phyloP scores from a whole-genome alignment of 2,329 filamentous ascomycete species.

The Cordyceps cateniannulata region DNA sequence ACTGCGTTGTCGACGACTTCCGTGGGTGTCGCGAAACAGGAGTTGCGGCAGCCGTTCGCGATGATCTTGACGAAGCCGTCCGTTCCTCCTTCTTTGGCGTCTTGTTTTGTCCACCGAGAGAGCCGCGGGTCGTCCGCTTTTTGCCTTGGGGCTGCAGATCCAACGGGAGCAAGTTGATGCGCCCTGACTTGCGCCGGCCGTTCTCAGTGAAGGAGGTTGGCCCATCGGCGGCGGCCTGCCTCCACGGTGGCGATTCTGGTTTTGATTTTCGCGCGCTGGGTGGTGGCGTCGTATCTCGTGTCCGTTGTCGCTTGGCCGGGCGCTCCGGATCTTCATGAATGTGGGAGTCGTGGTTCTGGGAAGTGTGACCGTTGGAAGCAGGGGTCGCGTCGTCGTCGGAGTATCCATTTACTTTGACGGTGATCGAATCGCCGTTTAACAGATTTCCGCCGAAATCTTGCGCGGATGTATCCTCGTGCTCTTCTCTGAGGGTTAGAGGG shows the following conservation, averaged over 20 bases:
- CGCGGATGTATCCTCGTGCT: slow-evolving; percentile 13
- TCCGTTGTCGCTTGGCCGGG: slow-evolving; percentile 60
- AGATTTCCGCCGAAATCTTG: not conserved
- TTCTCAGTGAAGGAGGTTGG: slow-evolving; percentile 77
- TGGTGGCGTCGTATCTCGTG: slow-evolving; percentile 40
- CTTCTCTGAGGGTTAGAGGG: slow-evolving; percentile 20
- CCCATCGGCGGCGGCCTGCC: slow-evolving; percentile 74
- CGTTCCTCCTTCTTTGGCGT: slow-evolving; percentile 23
- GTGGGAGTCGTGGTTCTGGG: not conserved
- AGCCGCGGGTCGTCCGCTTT: slow-evolving; percentile 46
- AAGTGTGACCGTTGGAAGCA: slow-evolving; percentile 17
- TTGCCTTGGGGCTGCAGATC: slow-evolving; percentile 44
- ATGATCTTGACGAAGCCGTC: slow-evolving; percentile 1
- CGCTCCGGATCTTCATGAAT: slow-evolving; percentile 35
- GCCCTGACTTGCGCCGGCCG: slow-evolving; percentile 62
- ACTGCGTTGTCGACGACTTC: not conserved
- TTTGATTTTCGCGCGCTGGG: slow-evolving; percentile 37
- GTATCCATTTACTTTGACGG: slow-evolving; percentile 16
- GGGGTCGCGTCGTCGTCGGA: slow-evolving; percentile 18
- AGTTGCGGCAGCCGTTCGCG: slow-evolving; percentile 20
- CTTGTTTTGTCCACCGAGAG: slow-evolving; percentile 27
- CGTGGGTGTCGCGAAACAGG: slow-evolving; percentile 14
- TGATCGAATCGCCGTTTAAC: not conserved
- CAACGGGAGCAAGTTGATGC: slow-evolving; percentile 51
- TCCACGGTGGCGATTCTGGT: slow-evolving; percentile 83